Conservation (phyloP, 2,329 filamentous ascomycete species). For the Calonectria henricotiae region DNA sequence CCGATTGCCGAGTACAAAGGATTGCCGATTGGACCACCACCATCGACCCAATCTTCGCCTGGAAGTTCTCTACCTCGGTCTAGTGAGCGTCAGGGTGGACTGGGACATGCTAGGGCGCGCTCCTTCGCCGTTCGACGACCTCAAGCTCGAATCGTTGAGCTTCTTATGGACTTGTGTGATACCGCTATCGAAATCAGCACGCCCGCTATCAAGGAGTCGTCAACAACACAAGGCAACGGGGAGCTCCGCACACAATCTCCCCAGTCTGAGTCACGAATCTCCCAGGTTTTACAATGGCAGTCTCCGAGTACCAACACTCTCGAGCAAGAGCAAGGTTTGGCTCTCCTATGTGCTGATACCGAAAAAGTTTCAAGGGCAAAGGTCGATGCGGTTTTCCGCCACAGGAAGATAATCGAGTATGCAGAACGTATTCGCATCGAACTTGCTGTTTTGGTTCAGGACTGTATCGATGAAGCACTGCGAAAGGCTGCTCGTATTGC, state of each 20-base stretch:
- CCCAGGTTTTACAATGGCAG: conserved; percentile 96
- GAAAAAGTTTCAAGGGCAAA: conserved; percentile 88
- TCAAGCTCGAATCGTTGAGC: conserved; percentile 92
- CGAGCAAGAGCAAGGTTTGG: conserved; percentile 93
- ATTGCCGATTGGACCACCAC: conserved; percentile 84
- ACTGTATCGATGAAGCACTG: conserved; percentile 94
- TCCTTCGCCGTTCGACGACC: conserved; percentile 95
- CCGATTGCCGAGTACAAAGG: conserved; percentile 89
- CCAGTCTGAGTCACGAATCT: conserved; percentile 94
- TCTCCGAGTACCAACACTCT: conserved; percentile 92
- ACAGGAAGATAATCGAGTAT: conserved; percentile 95
- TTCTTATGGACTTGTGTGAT: conserved; percentile 95
- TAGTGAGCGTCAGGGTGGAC: conserved; percentile 81
- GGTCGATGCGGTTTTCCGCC: conserved; percentile 92
- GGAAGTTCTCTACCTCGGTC: conserved; percentile 81
- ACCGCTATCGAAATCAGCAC: conserved; percentile 96
- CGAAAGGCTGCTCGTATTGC: conserved; percentile 91
- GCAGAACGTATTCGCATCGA: conserved; percentile 95
- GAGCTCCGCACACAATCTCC: conserved; percentile 95
- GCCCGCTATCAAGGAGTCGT: conserved; percentile 90
- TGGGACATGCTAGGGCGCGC: conserved; percentile 85
- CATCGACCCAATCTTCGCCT: conserved; percentile 80
- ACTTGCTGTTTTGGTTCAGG: conserved; percentile 92
- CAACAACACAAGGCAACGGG: conserved; percentile 74
- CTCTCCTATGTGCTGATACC: conserved; percentile 90